Base-by-base conservation (phyloP, 768 basidiomycete species). In the Lentinula boryana region DNA sequence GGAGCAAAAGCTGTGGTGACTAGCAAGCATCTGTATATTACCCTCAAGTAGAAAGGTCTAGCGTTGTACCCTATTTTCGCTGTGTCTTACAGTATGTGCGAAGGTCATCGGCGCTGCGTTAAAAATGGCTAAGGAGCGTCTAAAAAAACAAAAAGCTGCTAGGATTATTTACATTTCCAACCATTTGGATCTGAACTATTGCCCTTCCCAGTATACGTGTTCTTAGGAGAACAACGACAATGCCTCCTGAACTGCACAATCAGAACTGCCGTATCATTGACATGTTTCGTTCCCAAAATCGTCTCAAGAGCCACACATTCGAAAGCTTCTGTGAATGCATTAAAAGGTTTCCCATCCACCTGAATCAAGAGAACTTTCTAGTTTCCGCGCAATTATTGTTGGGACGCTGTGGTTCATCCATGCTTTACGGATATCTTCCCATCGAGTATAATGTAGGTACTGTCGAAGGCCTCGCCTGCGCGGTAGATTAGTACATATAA, bases 321-420 rank as follows among this genome's bases (percentile, higher is more conserved):
- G 16, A 53, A 16, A 6, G 23, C n/a, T 13, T 33, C 27, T 53
- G 31, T 27, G 27, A 27, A 13, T 43, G 6, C 55, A 38, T 74
- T 71, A 95, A 53, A 96, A 72, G 61, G 88, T 89, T 68, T 92
- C 91, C 95, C 95, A 98, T 21, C 95, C 95, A n/a, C 95, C 93
- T 33, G 82, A 87, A 69, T 97, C 95, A 15, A 93, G 80, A 13
- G 85, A 85, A 64, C 90, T 83, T 70, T 98, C 96, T 61, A 98
- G 68, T 70, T 91, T 92, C 55, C 97, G 80, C 3, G 97, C 93
- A 23, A 96, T 89, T 40, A 91, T 77, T 2, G 91, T 95, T 2
- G 96, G 93, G 49, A 98, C 89, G 10, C 88, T 87, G 62, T 98
- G 94, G 56, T 82, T 84, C 32, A 98, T 78, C 97, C 97, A 99